Evolutionary conservation across 345 rosid species (phyloP).

Genomic region (Passiflora organensis): DNA sequence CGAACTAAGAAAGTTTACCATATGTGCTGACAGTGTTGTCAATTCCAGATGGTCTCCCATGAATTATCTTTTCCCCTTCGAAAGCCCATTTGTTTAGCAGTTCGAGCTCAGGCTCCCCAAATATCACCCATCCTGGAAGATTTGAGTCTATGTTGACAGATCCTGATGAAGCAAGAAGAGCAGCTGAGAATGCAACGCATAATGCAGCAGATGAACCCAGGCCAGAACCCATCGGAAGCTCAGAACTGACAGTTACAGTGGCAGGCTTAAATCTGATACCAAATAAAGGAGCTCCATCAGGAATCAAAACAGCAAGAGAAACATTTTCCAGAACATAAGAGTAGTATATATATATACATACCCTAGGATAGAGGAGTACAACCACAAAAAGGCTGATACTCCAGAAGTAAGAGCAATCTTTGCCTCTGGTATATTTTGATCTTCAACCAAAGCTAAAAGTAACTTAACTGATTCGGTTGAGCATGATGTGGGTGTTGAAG

Average conservation of each 20-base stretch:
- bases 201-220: slow-evolving; percentile 93
- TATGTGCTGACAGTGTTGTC: slow-evolving; percentile 96
- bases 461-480: slow-evolving; percentile 39
- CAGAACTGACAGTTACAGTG: slow-evolving; percentile 56
- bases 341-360: slow-evolving; percentile 17
- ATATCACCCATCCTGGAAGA: slow-evolving; percentile 48
- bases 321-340: not conserved
- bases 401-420: slow-evolving; percentile 66
- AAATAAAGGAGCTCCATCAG: slow-evolving; percentile 16
- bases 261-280: slow-evolving; percentile 71
- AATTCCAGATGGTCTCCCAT: slow-evolving; percentile 93
- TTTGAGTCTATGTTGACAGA: slow-evolving; percentile 33
- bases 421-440: slow-evolving; percentile 65
- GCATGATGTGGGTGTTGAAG: slow-evolving; percentile 55
- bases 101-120: slow-evolving; percentile 49
- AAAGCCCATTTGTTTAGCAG: slow-evolving; percentile 91
- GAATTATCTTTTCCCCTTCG: slow-evolving; percentile 90
- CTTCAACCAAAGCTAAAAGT: slow-evolving; percentile 57
- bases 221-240: slow-evolving; percentile 86
- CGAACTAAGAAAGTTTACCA: slow-evolving; percentile 42
- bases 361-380: slow-evolving; percentile 85
- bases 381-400: slow-evolving; percentile 74
- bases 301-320: not conserved
- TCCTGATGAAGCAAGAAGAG: slow-evolving; percentile 51
- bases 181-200: slow-evolving; percentile 74